Evolutionary conservation across 192 early-diverging fungal species (phyloP).

Genomic region (Lunasporangiospora selenospora): DNA sequence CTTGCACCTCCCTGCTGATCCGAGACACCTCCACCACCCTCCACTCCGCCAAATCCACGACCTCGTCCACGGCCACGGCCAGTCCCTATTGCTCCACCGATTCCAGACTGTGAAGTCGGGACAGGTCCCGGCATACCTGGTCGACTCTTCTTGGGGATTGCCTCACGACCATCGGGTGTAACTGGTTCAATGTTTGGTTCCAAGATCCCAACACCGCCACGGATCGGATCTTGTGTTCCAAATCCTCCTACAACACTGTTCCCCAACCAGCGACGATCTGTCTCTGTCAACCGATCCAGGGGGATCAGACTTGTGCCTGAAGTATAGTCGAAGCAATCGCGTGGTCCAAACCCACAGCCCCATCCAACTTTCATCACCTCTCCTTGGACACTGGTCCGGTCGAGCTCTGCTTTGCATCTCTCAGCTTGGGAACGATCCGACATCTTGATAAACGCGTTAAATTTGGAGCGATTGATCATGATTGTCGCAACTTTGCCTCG

Average conservation of each 20-base stretch:
- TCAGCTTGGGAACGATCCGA: constrained; percentile 36
- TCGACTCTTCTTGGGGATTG: constrained; percentile 27
- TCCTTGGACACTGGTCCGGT: constrained; percentile 20
- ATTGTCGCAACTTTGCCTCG: constrained; percentile 43
- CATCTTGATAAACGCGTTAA: constrained; percentile 56
- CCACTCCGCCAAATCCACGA: constrained; percentile 5
- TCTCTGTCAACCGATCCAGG: constrained; percentile 47
- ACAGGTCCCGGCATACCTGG: no score
- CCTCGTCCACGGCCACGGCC: constrained; percentile 17
- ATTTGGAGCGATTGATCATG: constrained; percentile 52
- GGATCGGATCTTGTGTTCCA: constrained; percentile 31
- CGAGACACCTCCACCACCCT: no score
- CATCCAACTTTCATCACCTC: constrained; percentile 52
- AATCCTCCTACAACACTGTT: constrained; percentile 48
- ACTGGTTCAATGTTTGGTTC: constrained; percentile 51
- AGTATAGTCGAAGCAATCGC: constrained; percentile 52
- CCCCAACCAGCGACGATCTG: constrained; percentile 45
- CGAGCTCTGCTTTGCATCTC: constrained; percentile 31
- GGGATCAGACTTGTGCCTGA: constrained; percentile 48
- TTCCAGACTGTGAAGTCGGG: no score
- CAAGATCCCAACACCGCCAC: constrained; percentile 47
- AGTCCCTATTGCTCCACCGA: background rate
- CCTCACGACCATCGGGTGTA: constrained; percentile 25
- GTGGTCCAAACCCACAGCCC: constrained; percentile 53
- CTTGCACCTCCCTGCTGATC: background rate